Evolutionary conservation across 805 yeast genomes (phyloP).

Genomic region (Yamadazyma ubonensis): DNA sequence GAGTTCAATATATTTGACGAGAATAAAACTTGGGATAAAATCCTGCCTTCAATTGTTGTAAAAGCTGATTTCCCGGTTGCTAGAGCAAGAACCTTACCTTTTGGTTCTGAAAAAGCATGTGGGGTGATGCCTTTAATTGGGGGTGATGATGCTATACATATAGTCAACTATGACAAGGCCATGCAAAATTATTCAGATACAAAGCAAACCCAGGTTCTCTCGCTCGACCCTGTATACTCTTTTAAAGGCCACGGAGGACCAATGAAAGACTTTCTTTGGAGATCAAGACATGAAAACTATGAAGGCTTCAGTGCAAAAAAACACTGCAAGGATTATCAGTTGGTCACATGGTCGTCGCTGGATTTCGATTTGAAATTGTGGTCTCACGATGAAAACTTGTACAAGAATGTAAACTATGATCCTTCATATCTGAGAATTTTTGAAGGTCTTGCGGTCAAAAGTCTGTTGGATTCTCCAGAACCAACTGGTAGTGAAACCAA

Average conservation of each 20-base stretch:
- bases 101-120: constrained; percentile 71
- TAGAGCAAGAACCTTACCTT: constrained; percentile 84
- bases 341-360: constrained; percentile 86
- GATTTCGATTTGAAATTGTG: constrained; percentile 84
- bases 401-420: constrained; percentile 36
- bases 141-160: constrained; percentile 63
- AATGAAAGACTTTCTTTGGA: constrained; percentile 86
- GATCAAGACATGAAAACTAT: constrained; percentile 46
- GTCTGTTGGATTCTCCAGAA: constrained; percentile 2
- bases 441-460: background rate
- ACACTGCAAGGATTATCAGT: constrained; percentile 80
- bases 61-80: constrained; percentile 81
- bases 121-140: constrained; percentile 90
- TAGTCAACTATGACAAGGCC: constrained; percentile 48
- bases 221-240: constrained; percentile 47
- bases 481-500: no score
- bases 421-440: constrained; percentile 31
- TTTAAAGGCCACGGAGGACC: constrained; percentile 85
- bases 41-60: constrained; percentile 56
- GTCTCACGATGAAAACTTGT: constrained; percentile 52
- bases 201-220: constrained; percentile 26
- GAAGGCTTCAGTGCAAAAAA: constrained; percentile 47
- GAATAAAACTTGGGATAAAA: constrained; percentile 6
- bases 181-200: constrained; percentile 26
- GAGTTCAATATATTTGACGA: constrained; percentile 23